Evolutionary conservation across 306 rosid genomes (phyloP).

Genomic region (Pterocarpus macrocarpus): DNA sequence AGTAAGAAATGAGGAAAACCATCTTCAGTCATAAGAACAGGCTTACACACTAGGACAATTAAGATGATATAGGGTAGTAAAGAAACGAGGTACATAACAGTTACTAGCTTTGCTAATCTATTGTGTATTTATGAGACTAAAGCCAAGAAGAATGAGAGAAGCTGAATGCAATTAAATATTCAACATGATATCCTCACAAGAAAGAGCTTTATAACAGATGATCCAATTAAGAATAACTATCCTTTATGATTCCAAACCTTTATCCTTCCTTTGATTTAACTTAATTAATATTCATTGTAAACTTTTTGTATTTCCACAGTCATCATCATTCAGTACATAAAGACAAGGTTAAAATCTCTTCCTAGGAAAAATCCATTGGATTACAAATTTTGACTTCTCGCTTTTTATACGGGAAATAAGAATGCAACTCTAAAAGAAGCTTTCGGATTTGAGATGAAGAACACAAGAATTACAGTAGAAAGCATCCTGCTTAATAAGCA

Average conservation of each 20-base stretch:
- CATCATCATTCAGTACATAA: slow-evolving; percentile 6
- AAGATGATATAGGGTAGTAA: slow-evolving; percentile 14
- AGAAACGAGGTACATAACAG: slow-evolving; percentile 17
- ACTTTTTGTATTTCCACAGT: not conserved
- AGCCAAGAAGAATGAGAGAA: slow-evolving; percentile 25
- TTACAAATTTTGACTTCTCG: not conserved
- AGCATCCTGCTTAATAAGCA: not conserved
- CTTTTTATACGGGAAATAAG: not conserved
- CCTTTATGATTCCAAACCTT: slow-evolving; percentile 16
- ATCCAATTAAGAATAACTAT: slow-evolving; percentile 24
- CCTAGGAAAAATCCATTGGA: not conserved
- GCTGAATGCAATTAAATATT: slow-evolving; percentile 29
- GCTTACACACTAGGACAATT: not conserved
- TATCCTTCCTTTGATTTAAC: slow-evolving; percentile 7
- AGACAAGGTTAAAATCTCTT: not conserved
- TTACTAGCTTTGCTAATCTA: slow-evolving; percentile 22
- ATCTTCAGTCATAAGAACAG: slow-evolving; percentile 31
- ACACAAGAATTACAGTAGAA: slow-evolving; percentile 18
- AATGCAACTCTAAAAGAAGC: not conserved
- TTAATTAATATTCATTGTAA: slow-evolving; percentile 33
- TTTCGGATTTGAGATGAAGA: slow-evolving; percentile 33
- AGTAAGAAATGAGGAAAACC: slow-evolving; percentile 28
- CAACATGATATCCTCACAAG: slow-evolving; percentile 37
- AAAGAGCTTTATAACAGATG: slow-evolving; percentile 35
- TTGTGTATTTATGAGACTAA: slow-evolving; percentile 6